Percentiles rank a stretch among this genome's conserved stretches.
phyloP scores from a whole-genome alignment of 257 asterid genomes.

The Penstemon newberryi region DNA sequence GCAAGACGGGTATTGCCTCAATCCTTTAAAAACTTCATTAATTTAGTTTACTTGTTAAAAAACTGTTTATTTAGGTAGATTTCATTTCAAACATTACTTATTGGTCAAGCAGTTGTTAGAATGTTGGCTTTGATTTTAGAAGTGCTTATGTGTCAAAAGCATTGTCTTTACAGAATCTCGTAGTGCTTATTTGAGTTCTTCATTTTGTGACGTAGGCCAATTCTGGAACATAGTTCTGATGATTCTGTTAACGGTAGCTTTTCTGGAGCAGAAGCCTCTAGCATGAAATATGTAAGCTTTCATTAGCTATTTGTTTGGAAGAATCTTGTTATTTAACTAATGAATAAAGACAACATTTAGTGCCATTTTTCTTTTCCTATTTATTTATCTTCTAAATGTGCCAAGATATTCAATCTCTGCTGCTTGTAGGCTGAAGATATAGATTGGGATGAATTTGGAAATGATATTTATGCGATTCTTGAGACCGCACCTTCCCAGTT shows the following conservation, averaged over 20 bases:
- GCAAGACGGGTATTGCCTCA: constrained; percentile 74
- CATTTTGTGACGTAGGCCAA: constrained; percentile 59
- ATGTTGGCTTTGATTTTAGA: constrained; percentile 22
- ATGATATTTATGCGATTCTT: constrained; percentile 84
- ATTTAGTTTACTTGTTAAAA: constrained; percentile 28
- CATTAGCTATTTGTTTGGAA: constrained; percentile 20
- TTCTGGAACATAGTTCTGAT: constrained; percentile 46
- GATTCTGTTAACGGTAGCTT: constrained; percentile 58
- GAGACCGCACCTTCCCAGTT: constrained; percentile 50
- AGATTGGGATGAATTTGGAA: constrained; percentile 95
- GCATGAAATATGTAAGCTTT: constrained; percentile 66
- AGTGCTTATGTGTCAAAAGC: not conserved
- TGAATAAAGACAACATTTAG: no score
- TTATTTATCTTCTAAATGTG: constrained; percentile 11
- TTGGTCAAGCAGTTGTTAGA: not conserved
- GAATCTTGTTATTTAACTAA: not conserved
- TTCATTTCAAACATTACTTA: constrained; percentile 16
- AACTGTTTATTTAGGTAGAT: constrained; percentile 2
- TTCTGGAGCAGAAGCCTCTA: constrained; percentile 59
- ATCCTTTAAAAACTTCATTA: constrained; percentile 51
- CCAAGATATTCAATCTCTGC: constrained; percentile 21
- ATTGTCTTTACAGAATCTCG: constrained; percentile 18
- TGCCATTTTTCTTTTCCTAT: not conserved
- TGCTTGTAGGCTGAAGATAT: constrained; percentile 73
- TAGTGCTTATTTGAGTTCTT: constrained; percentile 38